phyloP scores from a whole-genome alignment of 2,329 filamentous ascomycete genomes.

The Knoxdaviesia capensis region DNA sequence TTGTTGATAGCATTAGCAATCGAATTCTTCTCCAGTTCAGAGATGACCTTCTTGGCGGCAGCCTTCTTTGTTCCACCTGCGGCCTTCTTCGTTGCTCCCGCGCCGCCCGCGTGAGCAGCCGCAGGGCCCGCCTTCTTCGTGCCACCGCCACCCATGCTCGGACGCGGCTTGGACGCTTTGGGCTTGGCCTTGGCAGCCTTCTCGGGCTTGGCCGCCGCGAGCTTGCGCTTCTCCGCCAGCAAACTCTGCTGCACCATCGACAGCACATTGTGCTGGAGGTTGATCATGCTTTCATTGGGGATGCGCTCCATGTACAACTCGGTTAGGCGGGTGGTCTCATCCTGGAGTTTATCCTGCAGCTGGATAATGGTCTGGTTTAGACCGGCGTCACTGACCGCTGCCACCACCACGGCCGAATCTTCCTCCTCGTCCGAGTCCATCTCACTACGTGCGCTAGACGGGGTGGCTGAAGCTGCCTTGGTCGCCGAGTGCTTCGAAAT shows the following conservation, averaged over 20 bases:
- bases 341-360: conserved; percentile 28
- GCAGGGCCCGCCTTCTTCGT: conserved; percentile 19
- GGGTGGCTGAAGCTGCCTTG: conserved; percentile 30
- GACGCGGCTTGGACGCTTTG: conserved; percentile 35
- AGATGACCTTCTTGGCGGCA: conserved; percentile 29
- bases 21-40: conserved; percentile 71
- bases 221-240: conserved; percentile 47
- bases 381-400: conserved; percentile 17
- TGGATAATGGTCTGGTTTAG: conserved; percentile 27
- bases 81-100: conserved; percentile 15
- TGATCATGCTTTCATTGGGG: conserved; percentile 29
- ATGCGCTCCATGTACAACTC: conserved; percentile 28
- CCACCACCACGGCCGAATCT: conserved; percentile 29
- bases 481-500: conserved; percentile 49
- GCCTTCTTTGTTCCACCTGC: conserved; percentile 21
- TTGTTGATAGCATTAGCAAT: conserved; percentile 73
- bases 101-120: conserved; percentile 8
- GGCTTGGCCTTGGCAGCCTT: conserved; percentile 21
- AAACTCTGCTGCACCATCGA: conserved; percentile 50
- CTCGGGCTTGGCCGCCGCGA: conserved; percentile 32
- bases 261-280: conserved; percentile 40
- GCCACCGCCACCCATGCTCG: conserved; percentile 10
- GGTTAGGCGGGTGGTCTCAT: conserved; percentile 38
- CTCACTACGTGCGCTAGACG: conserved; percentile 45
- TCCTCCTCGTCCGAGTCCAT: conserved; percentile 55